Percentiles rank a stretch among this genome's conserved stretches.
These are phyloP conservation scores for Prunus mira DNA, from an alignment of 306 rosid genomes.

Conservation along the genomic window DNA sequence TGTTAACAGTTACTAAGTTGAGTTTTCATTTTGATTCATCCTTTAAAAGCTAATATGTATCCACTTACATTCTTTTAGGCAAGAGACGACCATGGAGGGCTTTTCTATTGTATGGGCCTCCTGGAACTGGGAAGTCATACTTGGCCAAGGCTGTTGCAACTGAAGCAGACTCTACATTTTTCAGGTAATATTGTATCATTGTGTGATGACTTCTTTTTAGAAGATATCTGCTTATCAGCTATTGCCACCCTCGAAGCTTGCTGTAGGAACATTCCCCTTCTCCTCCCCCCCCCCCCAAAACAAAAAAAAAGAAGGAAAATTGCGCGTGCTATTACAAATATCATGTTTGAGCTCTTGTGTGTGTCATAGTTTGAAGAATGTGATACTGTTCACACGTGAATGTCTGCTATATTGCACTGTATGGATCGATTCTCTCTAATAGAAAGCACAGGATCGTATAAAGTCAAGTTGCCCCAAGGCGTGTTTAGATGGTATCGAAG, in stretches of 20 bases:
- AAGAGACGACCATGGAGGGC: slow-evolving; percentile 99
- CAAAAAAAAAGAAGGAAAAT: too few relatives aligned
- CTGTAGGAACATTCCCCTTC: too few relatives aligned
- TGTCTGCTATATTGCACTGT: not conserved
- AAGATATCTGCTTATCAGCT: too few relatives aligned
- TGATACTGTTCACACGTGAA: not conserved
- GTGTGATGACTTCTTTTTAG: too few relatives aligned
- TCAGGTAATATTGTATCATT: slow-evolving; percentile 48
- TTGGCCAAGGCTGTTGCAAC: slow-evolving; percentile 99
- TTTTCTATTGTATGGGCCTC: slow-evolving; percentile 89
- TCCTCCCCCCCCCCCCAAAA: too few relatives aligned
- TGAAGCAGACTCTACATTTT: slow-evolving; percentile 97
- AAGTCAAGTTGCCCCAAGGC: not conserved
- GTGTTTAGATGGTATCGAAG: not conserved
- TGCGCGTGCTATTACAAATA: too few relatives aligned
- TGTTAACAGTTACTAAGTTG: not conserved
- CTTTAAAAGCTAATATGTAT: slow-evolving; percentile 2
- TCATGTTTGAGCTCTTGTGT: not conserved
- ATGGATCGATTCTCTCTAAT: not conserved
- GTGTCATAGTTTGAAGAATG: not conserved
- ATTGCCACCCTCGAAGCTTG: not conserved
- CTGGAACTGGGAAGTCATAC: slow-evolving; percentile 99
- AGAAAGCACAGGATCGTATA: not conserved
- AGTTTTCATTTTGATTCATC: not conserved
- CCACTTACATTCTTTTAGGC: slow-evolving; percentile 40